Evolutionary conservation across 306 rosid genomes (phyloP).

Genomic region (Phaseolus lunatus): DNA sequence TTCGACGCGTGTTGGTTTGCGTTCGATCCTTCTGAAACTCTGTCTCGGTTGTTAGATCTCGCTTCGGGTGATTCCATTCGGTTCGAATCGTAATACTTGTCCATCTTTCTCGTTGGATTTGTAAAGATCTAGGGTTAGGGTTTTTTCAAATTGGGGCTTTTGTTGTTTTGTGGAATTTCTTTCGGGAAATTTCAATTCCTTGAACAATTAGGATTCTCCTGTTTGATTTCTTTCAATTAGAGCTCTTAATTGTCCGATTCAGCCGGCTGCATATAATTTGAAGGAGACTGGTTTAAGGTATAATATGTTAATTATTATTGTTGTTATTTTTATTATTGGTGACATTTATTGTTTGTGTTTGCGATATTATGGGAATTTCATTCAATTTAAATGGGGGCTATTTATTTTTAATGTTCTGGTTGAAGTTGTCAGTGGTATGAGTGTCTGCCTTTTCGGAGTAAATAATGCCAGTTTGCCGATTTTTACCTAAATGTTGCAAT

Average conservation of each 20-base stretch:
- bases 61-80: not conserved
- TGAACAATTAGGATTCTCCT: constrained; percentile 1
- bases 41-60: constrained; percentile 41
- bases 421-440: not conserved
- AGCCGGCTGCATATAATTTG: constrained; percentile 42
- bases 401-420: constrained; percentile 4
- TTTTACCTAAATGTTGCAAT: constrained; percentile 33
- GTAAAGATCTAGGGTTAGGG: constrained; percentile 72
- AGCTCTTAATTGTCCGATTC: constrained; percentile 39
- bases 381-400: not conserved
- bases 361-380: not conserved
- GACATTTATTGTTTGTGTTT: constrained; percentile 5
- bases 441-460: not conserved
- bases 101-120: constrained; percentile 30
- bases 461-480: constrained; percentile 40
- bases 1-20: constrained; percentile 25
- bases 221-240: constrained; percentile 27
- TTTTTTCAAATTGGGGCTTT: constrained; percentile 61
- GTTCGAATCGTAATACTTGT: constrained; percentile 25
- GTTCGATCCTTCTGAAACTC: constrained; percentile 26
- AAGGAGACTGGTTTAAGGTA: constrained; percentile 53
- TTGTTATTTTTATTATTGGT: not conserved
- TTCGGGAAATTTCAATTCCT: constrained; percentile 48
- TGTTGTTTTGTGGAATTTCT: constrained; percentile 43
- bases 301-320: not conserved